Percentiles rank a stretch among this genome's conserved stretches.
These are phyloP conservation scores for Buxus sempervirens DNA, from an alignment of 164 flowering plant genomes.

Conservation along the genomic window DNA sequence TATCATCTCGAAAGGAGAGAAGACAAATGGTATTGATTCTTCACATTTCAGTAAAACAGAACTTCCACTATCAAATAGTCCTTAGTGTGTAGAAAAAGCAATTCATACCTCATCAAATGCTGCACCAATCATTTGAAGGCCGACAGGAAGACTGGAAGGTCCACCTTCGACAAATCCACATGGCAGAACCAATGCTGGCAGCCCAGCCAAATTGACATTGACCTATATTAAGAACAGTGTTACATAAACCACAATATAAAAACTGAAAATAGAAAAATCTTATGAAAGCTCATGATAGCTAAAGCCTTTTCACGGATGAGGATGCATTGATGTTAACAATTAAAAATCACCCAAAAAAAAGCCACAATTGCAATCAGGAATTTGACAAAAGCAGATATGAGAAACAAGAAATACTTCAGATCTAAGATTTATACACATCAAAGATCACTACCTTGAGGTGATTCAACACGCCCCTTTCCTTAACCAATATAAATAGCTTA, in stretches of 20 bases:
- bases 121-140: constrained; percentile 92
- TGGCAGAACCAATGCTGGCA: constrained; percentile 94
- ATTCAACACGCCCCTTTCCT: too few relatives aligned
- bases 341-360: too few relatives aligned
- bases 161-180: constrained; percentile 85
- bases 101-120: constrained; percentile 80
- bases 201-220: constrained; percentile 97
- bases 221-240: constrained; percentile 46
- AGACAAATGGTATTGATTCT: too few relatives aligned
- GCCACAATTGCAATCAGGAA: too few relatives aligned
- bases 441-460: too few relatives aligned
- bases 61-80: not conserved
- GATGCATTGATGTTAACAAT: not conserved
- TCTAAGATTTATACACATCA: too few relatives aligned
- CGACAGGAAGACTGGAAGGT: constrained; percentile 77
- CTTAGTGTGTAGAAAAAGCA: not conserved
- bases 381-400: too few relatives aligned
- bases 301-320: not conserved
- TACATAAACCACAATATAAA: not conserved
- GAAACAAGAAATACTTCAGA: too few relatives aligned
- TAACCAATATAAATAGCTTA: too few relatives aligned
- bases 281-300: too few relatives aligned
- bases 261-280: too few relatives aligned
- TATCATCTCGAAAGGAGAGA: not conserved
- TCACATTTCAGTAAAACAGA: not conserved